phyloP scores from a whole-genome alignment of 345 rosid genomes.

The Euphorbia tirucalli region DNA sequence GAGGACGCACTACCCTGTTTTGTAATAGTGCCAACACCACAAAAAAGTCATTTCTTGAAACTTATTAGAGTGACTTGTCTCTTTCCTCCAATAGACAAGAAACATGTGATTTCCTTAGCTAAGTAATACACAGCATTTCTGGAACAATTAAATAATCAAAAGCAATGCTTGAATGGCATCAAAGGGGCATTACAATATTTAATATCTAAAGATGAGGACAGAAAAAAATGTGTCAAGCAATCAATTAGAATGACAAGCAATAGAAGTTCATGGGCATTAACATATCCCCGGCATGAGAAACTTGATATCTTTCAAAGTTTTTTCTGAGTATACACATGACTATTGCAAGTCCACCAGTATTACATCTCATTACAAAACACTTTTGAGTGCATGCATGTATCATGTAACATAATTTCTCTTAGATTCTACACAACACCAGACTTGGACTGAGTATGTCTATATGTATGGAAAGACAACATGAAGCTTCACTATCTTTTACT shows the following conservation, averaged over 20 bases:
- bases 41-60: constrained; percentile 61
- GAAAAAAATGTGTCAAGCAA: not conserved
- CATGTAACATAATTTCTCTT: not conserved
- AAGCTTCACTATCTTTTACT: not conserved
- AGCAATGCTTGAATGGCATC: not conserved
- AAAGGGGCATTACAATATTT: not conserved
- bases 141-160: not conserved
- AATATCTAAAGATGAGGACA: not conserved
- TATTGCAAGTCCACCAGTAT: not conserved
- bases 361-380: not conserved
- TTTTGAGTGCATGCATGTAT: not conserved
- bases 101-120: constrained; percentile 66
- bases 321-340: not conserved
- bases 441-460: not conserved
- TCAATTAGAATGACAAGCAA: not conserved
- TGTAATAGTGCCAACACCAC: constrained; percentile 53
- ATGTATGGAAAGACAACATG: not conserved
- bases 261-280: not conserved
- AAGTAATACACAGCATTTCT: not conserved
- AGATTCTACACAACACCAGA: not conserved
- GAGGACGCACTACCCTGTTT: constrained; percentile 72
- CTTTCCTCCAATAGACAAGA: constrained; percentile 85
- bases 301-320: not conserved
- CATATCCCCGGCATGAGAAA: not conserved
- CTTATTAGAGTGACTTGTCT: constrained; percentile 55